Conservation (phyloP, 305 asterid species). For the Fraxinus platypoda region DNA sequence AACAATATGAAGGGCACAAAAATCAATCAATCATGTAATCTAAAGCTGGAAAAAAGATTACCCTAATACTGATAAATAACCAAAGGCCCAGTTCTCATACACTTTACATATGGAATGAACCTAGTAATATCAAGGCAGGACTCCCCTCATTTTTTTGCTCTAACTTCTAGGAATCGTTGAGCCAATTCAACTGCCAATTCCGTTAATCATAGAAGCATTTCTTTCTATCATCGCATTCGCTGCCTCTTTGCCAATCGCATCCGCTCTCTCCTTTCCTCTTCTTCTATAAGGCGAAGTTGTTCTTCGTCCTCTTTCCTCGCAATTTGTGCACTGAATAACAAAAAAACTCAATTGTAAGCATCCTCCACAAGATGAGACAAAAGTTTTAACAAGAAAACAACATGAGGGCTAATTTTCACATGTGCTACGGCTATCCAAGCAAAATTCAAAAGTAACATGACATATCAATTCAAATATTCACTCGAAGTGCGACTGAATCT, state of each 20-base stretch:
- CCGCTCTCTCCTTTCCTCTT: slow-evolving; percentile 68
- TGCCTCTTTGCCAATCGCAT: slow-evolving; percentile 64
- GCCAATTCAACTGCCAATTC: background rate
- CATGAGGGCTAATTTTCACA: background rate
- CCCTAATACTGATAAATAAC: background rate
- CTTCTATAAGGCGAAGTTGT: slow-evolving; percentile 64
- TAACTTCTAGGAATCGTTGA: background rate
- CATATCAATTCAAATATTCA: background rate
- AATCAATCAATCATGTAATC: background rate
- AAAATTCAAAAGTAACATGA: background rate
- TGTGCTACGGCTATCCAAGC: background rate
- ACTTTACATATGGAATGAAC: background rate
- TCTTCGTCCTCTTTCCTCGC: slow-evolving; percentile 80
- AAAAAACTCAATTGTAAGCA: background rate
- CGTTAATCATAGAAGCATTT: background rate
- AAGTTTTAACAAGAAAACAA: background rate
- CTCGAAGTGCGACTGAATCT: background rate
- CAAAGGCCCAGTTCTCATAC: background rate
- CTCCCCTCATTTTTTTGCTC: background rate
- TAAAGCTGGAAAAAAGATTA: background rate
- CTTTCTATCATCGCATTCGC: slow-evolving; percentile 36
- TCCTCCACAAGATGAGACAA: background rate
- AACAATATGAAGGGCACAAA: background rate
- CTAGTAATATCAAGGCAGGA: background rate
- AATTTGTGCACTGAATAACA: slow-evolving; percentile 48